Base-by-base conservation (phyloP, 352 stramenopile species). In the Phytophthora citricola region DNA sequence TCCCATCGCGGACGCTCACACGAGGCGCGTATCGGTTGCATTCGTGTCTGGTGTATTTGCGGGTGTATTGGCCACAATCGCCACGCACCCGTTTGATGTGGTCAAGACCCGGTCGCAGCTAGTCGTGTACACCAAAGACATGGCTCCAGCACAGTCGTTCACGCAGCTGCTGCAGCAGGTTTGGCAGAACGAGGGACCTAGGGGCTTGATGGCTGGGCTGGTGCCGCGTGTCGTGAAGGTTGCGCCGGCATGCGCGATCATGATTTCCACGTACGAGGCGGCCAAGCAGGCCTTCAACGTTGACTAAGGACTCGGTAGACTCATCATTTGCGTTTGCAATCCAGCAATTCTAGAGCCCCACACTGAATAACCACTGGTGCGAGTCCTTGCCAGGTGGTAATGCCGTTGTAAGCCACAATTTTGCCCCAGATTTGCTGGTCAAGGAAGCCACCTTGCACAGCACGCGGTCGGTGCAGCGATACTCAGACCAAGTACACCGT, bases 21-120 rank as follows among this genome's bases (percentile, higher is more conserved):
- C 64, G 36, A 75, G 65, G 26, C 73, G 74, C 1, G 74, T 91
- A 7, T 66, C 63, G 0, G 78, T 94, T 32, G 84, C 92, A 10
- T 93, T 99, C 48, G 45, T 97, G 3, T 87, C 90, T 45, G 93
- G 94, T 9, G 75, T 94, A 31, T 60, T 79, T 6, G 85, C 91
- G 0, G 94, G 95, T 38, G 69, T 88, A 0, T 73, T 98, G 29
- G 93, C 96, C 29, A 94, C 94, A 4, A 68, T 94, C 12, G 66
- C 79, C n/a, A 98, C 95, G 9, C 98, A 97, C 10, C 95, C 96
- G 29, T 97, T 98, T 60, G 95, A 99, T 73, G 94, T 99, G 49
- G 75, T 99, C 68, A 99, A 99, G 75, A 99, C 94, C 11, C 81
- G 94, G 14, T 73, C 79, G 44, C 87, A 96, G 63, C 76, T 92